A percentile compares a stretch with the other conserved stretches of the same genome.
Conservation (phyloP, 495 filamentous ascomycete species). For the Aspergillus nanangensis region DNA sequence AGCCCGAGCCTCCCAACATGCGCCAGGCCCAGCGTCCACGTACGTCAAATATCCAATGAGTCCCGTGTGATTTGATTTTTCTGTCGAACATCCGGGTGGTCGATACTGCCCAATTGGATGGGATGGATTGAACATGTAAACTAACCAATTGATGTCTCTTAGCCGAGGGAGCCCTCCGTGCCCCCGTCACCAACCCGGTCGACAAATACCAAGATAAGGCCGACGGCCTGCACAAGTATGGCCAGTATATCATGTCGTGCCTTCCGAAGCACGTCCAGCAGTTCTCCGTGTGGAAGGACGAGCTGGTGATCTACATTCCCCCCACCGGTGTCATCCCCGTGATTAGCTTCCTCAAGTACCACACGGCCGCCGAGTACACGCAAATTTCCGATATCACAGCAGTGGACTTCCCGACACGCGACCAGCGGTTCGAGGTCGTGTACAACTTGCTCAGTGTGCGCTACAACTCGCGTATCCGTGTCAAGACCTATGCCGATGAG, state of each 20-base stretch:
- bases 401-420: conserved; percentile 91
- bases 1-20: conserved; percentile 59
- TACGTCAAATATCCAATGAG: too few relatives aligned
- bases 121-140: too few relatives aligned
- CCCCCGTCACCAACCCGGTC: conserved; percentile 81
- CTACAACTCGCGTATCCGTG: conserved; percentile 92
- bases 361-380: conserved; percentile 96
- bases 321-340: conserved; percentile 84
- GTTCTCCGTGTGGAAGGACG: conserved; percentile 99
- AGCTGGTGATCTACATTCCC: conserved; percentile 88
- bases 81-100: too few relatives aligned
- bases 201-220: conserved; percentile 87
- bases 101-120: too few relatives aligned
- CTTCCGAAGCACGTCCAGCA: conserved; percentile 98
- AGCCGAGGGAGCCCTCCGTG: conserved; percentile 63
- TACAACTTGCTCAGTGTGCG: conserved; percentile 96
- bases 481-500: conserved; percentile 99
- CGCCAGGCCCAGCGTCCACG: conserved; percentile 59
- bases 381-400: conserved; percentile 87
- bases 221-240: conserved; percentile 84
- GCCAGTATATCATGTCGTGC: conserved; percentile 93
- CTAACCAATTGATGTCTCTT: conserved; percentile 11
- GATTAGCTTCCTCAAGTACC: conserved; percentile 94
- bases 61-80: too few relatives aligned
- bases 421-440: conserved; percentile 94